Evolutionary conservation across 192 early-diverging fungal genomes (phyloP).

Genomic region (Diversispora eburnea): DNA sequence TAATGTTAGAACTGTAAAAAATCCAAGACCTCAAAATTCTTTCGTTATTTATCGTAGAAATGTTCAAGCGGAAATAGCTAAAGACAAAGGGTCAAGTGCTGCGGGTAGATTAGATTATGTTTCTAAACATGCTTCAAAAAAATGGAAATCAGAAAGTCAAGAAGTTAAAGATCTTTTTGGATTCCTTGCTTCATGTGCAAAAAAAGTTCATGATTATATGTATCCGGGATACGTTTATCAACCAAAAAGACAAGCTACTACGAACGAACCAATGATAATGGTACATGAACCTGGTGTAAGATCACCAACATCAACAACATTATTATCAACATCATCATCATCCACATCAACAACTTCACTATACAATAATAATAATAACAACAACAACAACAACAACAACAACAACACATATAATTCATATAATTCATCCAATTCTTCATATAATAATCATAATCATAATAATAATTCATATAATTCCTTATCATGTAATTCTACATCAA

Average conservation of each 20-base stretch:
- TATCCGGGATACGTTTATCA: slow-evolving; percentile 22
- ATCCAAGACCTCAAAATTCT: slow-evolving; percentile 25
- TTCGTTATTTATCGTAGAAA: slow-evolving; percentile 22
- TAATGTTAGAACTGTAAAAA: slow-evolving; percentile 17
- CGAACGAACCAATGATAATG: slow-evolving; percentile 23
- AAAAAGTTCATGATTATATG: slow-evolving; percentile 15
- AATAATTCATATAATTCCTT: no score
- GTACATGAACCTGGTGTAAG: slow-evolving; percentile 18
- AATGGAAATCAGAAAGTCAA: slow-evolving; percentile 13
- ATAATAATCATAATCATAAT: no score
- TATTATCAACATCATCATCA: background rate
- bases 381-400: no score
- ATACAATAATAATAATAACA: no score
- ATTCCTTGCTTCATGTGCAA: background rate
- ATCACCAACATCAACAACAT: background rate
- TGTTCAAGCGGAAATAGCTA: slow-evolving; percentile 20
- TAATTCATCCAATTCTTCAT: no score
- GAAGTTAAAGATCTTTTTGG: slow-evolving; percentile 18
- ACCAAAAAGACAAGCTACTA: slow-evolving; percentile 19
- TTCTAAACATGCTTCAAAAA: slow-evolving; percentile 8
- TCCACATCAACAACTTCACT: background rate
- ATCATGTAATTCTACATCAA: no score
- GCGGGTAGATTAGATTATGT: slow-evolving; percentile 19
- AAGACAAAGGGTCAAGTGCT: background rate
- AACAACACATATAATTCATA: no score